Evolutionary conservation across 176 grass and related monocot genomes (phyloP).

Genomic region (Coix lacrymajobi): DNA sequence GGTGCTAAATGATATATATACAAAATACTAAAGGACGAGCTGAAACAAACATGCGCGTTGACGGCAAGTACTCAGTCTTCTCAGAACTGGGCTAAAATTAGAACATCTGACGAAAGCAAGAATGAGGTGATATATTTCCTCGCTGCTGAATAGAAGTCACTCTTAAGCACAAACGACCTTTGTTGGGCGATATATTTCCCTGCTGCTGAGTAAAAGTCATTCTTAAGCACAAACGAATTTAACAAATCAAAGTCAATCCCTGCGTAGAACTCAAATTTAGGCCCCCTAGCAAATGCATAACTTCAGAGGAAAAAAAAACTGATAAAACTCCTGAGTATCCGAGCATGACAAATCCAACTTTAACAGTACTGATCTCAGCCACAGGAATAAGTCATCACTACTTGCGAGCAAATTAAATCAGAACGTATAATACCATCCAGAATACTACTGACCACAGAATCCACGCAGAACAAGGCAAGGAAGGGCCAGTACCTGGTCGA

Average conservation of each 20-base stretch:
- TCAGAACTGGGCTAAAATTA: not conserved
- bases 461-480: not conserved
- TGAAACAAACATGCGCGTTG: not conserved
- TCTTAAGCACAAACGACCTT: too few species aligned
- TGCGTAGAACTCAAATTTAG: not conserved
- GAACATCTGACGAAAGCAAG: not conserved
- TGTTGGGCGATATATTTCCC: not conserved
- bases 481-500: slow-evolving; percentile 56
- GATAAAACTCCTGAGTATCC: not conserved
- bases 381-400: not conserved
- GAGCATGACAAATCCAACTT: slow-evolving; percentile 6
- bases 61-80: not conserved
- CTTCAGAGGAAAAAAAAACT: not conserved
- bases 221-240: not conserved
- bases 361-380: not conserved
- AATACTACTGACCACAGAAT: not conserved
- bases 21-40: not conserved
- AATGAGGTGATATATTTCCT: not conserved
- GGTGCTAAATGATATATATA: not conserved
- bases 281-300: not conserved
- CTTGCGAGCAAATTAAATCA: not conserved
- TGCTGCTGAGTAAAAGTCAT: not conserved
- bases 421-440: not conserved
- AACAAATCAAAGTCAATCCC: not conserved
- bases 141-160: not conserved